Base-by-base conservation (phyloP, 2,329 filamentous ascomycete genomes). In the Didymella pomorum region DNA sequence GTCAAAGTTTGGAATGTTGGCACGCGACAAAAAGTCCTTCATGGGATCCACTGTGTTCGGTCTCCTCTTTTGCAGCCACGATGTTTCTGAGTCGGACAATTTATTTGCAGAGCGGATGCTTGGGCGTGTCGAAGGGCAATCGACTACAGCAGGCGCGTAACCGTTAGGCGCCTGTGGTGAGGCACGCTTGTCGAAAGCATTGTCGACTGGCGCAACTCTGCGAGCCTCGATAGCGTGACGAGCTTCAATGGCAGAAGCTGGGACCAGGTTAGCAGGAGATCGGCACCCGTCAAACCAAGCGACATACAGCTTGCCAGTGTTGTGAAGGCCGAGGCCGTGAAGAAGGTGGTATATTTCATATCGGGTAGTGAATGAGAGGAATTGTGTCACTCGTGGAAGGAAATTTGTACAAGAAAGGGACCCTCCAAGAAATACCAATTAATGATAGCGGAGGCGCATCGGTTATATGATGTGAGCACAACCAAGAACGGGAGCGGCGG, bases 1-100 rank as follows among this genome's bases (percentile, higher is more conserved):
- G 76, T 97, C 88, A 61, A 97, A 94, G 58, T 84, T 87, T n/a
- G 84, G 79, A 62, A 98, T 93, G 67, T 87, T 87, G 70, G 91
- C 82, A 57, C 90, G 85, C 18, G 80, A 80, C 50, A 98, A 82
- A 64, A 96, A 87, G 18, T 89, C 83, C 54, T 83, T 85, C 84
- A 97, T 89, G n/a, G 91, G 87, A 10, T 86, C 78, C 18, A 93
- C 79, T 0, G 92, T 96, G 63, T 89, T 88, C 60, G 86, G 86
- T 62, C 92, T 86, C 57, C 94, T 86, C 60, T 82, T 82, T 49
- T 86, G 72, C 14, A 97, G 82, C 92, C 93, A 97, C 71, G 84
- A 79, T 37, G 81, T 83, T 79, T 97, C 94, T 55, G 89, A 81
- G 16, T 81, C 67, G 3, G 91, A 94, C 10, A 97, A 78, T 0